Conservation (phyloP, 192 early-diverging fungal genomes). For the Phycomyces nitens region DNA sequence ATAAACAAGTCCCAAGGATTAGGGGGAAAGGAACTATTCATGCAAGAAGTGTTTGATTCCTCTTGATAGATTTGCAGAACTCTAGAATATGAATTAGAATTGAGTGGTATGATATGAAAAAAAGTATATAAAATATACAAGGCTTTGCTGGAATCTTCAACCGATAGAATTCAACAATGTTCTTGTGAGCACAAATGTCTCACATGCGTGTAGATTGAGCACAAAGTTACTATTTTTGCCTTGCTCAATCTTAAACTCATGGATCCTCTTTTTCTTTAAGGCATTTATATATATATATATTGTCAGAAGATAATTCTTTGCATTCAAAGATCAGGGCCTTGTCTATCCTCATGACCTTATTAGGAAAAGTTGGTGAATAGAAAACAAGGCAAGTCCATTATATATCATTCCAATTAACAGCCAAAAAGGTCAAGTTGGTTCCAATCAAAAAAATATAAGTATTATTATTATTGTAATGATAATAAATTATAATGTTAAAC, state of each 20-base stretch:
- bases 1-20: no score
- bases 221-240: background rate
- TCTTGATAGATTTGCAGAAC: constrained; percentile 23
- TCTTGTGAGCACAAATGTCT: constrained; percentile 47
- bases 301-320: constrained; percentile 40
- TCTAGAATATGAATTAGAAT: constrained; percentile 41
- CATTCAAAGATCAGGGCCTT: constrained; percentile 45
- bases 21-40: no score
- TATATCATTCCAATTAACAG: no score
- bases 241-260: background rate
- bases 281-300: constrained; percentile 37
- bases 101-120: constrained; percentile 30
- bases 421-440: no score
- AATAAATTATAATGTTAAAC: no score
- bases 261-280: no score
- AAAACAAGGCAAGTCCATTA: background rate
- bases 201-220: no score
- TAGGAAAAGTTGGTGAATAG: background rate
- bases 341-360: constrained; percentile 30
- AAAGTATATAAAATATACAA: constrained; percentile 40
- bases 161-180: constrained; percentile 39
- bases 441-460: no score
- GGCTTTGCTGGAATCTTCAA: constrained; percentile 30
- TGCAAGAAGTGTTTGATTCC: background rate
- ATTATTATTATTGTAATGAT: no score